Base-by-base conservation (phyloP, 306 rosid species). In the Vicia sativa region DNA sequence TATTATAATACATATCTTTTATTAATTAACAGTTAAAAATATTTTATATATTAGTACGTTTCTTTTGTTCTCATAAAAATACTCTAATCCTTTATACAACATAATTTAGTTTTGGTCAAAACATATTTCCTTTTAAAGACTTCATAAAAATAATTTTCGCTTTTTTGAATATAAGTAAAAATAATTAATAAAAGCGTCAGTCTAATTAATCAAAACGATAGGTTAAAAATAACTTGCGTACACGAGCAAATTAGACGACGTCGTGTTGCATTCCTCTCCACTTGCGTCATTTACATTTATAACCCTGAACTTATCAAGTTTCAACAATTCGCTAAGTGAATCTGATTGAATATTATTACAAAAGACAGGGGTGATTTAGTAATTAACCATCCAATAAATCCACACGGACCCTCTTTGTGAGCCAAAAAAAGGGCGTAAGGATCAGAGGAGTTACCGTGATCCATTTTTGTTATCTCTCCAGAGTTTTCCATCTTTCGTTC, bases 391-490 rank as follows among this genome's bases (percentile, higher is more conserved):
- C 41, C 11, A 52, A 80, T 85, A 82, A 74, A 73, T 11, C 0
- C 11, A 76, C 61, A 81, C 10, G 62, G 58, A 53, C 77, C 81
- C 18, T 25, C 37, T 6, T 29, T 63, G 74, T 16, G 65, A 35
- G 50, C 37, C 77, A 50, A 72, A 74, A 72, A 74, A 72, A 73
- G 81, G 60, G 77, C 88, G 83, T 82, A 76, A 80, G 87, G 76
- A 87, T 83, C 92, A 81, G 84, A 80, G 88, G 82, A 83, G 74
- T 78, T 86, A 74, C 95, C 86, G 90, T 90, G 85, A 86, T 83
- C 91, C 91, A 85, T 67, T 9, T 46, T 72, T 45, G 71, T 60
- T 70, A 62, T 79, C 73, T 62, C 62, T 62, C 59, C 6, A 19
- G n/a, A 23, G 29, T 11, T 67, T 8, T 67, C 29, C 31, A n/a